These are phyloP conservation scores for Rhazya stricta DNA, from an alignment of 257 asterid species.

Conservation along the genomic window DNA sequence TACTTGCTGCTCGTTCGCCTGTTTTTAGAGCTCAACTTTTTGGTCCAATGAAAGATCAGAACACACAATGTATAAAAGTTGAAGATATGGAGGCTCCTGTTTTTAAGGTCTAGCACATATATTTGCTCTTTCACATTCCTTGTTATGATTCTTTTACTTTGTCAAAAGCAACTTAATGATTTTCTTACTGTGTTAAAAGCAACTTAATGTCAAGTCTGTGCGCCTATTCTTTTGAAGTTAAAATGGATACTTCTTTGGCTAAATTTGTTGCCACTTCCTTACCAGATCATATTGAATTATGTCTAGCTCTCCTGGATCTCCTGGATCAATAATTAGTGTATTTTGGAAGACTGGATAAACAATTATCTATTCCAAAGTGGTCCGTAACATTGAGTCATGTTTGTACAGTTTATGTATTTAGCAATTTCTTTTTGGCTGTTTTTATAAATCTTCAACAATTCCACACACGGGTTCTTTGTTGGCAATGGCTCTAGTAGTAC, in stretches of 20 bases:
- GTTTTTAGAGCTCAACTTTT: slow-evolving; percentile 87
- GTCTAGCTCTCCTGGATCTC: not conserved
- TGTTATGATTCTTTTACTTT: not conserved
- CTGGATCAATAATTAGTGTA: not conserved
- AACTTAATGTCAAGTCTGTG: not conserved
- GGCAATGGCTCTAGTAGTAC: not conserved
- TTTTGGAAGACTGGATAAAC: not conserved
- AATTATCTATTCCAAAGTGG: not conserved
- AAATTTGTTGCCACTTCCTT: not conserved
- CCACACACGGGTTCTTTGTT: not conserved
- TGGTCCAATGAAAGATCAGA: slow-evolving; percentile 95
- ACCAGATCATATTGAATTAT: not conserved
- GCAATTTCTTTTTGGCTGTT: not conserved
- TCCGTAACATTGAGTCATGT: not conserved
- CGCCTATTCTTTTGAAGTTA: not conserved
- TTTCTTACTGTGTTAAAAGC: not conserved
- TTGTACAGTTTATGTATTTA: not conserved
- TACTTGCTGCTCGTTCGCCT: slow-evolving; percentile 95
- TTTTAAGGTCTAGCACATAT: slow-evolving; percentile 56
- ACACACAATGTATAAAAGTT: slow-evolving; percentile 51
- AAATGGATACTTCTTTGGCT: not conserved
- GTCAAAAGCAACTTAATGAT: not conserved
- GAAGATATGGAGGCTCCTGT: slow-evolving; percentile 88
- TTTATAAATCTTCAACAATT: not conserved
- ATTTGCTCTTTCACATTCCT: not conserved